Base-by-base conservation (phyloP, 352 stramenopile genomes). In the Globisporangium parvum region DNA sequence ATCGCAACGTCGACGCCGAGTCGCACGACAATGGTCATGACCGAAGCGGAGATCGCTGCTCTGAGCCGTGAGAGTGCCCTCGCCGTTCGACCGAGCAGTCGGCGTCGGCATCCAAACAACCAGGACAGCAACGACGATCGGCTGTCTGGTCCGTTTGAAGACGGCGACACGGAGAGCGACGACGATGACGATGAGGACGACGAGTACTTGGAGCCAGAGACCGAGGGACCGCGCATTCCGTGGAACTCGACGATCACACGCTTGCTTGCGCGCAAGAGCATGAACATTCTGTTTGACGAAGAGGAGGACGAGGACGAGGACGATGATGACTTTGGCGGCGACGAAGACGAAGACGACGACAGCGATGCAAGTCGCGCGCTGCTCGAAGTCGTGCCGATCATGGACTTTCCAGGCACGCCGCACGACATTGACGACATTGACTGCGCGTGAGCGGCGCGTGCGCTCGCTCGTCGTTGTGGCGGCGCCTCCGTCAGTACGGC, bases 211-310 rank as follows among this genome's bases (percentile, higher is more conserved):
- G 64, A 80, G n/a, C 51, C 62, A 2, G 71, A 73, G 35, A 58
- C 57, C 20, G 67, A 75, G 41, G 66, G 65, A 2, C 55, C 73
- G 37, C 71, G 73, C 18, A 78, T 84, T 42, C 60, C 67, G 21
- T 71, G 80, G 47, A 74, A 66, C 33, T 62, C 71, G 50, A 66
- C 67, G 18, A 62, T 86, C 51, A 75, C 71, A 31, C 73, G 63
- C 6, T 57, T 86, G 42, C 49, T 86, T 14, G 55, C 60, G 39
- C 75, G 75, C 26, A 62, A 80, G 47, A 84, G 73, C 55, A 71
- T 66, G 51, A 86, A 86, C 59, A 61, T 84, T 6, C 51, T 86
- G 14, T 73, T 86, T 9, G 75, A 86, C 35, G 75, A 84, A 44
- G 75, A 83, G 47, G 74, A 85, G 28, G 63, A 72, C 20, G 63